These are phyloP conservation scores for Rhizopus arrhizus DNA, from an alignment of 371 early-diverging fungal genomes.

Conservation along the genomic window DNA sequence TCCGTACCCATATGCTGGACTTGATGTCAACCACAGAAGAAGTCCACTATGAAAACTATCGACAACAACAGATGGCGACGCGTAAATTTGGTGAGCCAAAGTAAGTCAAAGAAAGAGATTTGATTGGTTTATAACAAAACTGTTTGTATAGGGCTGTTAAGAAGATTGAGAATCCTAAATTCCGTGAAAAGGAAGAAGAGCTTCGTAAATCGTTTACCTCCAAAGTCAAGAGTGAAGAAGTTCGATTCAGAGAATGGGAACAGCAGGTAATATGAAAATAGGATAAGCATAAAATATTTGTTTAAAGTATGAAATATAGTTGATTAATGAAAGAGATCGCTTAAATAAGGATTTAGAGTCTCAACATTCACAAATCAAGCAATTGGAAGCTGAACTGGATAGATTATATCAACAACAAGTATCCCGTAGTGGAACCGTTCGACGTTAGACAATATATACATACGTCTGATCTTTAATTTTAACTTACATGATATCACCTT, in stretches of 20 bases:
- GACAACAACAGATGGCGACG: constrained; percentile 78
- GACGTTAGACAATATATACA: constrained; percentile 10
- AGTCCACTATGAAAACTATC: constrained; percentile 88
- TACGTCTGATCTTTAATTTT: too few relatives aligned
- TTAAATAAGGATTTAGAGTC: constrained; percentile 94
- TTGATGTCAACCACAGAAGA: constrained; percentile 88
- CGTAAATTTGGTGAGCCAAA: constrained; percentile 81
- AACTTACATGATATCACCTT: too few relatives aligned
- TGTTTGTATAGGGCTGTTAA: constrained; percentile 28
- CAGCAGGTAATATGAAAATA: constrained; percentile 68
- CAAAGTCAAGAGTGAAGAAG: constrained; percentile 91
- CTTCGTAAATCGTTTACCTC: constrained; percentile 91
- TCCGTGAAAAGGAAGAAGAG: constrained; percentile 86
- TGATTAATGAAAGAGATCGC: constrained; percentile 93
- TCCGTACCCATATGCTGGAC: constrained; percentile 93
- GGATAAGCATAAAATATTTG: not conserved
- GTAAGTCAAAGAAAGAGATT: constrained; percentile 27
- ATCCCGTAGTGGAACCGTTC: constrained; percentile 19
- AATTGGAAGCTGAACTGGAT: constrained; percentile 82
- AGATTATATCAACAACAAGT: constrained; percentile 51
- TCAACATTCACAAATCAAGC: constrained; percentile 88
- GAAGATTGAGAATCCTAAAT: constrained; percentile 78
- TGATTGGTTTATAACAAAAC: not conserved
- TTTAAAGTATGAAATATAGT: constrained; percentile 42
- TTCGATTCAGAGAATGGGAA: constrained; percentile 96